Conservation (phyloP, 2,329 filamentous ascomycete genomes). For the Curvularia sp. region DNA sequence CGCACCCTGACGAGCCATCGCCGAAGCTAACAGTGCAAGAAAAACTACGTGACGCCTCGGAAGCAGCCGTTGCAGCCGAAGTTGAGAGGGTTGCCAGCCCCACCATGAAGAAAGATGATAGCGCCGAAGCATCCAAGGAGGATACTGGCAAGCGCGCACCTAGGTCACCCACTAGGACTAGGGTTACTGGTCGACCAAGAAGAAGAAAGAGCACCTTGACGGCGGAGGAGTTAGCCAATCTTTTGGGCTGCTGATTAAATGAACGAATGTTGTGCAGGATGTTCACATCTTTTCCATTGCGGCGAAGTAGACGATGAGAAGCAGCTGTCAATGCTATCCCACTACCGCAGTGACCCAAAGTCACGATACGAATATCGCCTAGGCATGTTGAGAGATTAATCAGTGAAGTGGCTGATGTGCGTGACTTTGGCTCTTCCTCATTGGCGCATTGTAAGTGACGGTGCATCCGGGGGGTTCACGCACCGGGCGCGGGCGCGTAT, state of each 20-base stretch:
- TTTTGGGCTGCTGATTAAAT: constrained; percentile 38
- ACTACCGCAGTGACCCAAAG: constrained; percentile 3
- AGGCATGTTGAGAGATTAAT: constrained; percentile 14
- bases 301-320: constrained; percentile 17
- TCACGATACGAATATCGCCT: constrained; percentile 11
- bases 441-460: constrained; percentile 15
- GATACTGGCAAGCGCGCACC: constrained; percentile 33
- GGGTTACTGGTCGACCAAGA: constrained; percentile 64
- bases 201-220: constrained; percentile 76
- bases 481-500: constrained; percentile 24
- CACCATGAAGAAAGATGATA: constrained; percentile 20
- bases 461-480: constrained; percentile 19
- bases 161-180: constrained; percentile 52
- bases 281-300: constrained; percentile 2
- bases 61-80: constrained; percentile 47
- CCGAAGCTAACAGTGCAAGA: constrained; percentile 55
- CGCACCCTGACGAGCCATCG: constrained; percentile 49
- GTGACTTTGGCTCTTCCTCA: constrained; percentile 9
- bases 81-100: constrained; percentile 12
- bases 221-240: constrained; percentile 71
- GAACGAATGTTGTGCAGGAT: constrained; percentile 7
- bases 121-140: constrained; percentile 31
- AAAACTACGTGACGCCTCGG: constrained; percentile 55
- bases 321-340: constrained; percentile 14
- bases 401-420: constrained; percentile 15